Percentiles rank a stretch among this genome's conserved stretches.
These are phyloP conservation scores for Yamadazyma siamensis DNA, from an alignment of 1,139 yeast genomes.

Conservation along the genomic window DNA sequence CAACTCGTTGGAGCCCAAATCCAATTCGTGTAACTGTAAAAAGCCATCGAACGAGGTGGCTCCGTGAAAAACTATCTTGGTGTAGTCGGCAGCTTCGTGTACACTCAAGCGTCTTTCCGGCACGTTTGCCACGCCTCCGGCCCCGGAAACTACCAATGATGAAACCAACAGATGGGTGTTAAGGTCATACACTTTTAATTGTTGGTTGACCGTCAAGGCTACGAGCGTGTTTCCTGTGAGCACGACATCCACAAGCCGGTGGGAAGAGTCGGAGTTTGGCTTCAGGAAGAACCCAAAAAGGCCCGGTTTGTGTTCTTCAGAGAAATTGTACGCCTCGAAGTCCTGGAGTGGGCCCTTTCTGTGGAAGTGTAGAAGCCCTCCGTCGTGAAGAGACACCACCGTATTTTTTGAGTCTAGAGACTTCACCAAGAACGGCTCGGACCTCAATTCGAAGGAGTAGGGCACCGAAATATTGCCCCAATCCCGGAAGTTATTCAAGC, in stretches of 20 bases:
- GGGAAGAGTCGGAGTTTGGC: conserved; percentile 11
- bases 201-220: conserved; percentile 45
- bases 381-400: conserved; percentile 65
- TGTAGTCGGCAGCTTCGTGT: too few relatives aligned
- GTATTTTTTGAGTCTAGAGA: conserved; percentile 41
- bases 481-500: conserved; percentile 27
- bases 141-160: too few relatives aligned
- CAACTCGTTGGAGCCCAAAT: too few relatives aligned
- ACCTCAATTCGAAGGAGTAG: conserved; percentile 67
- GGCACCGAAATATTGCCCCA: conserved; percentile 73
- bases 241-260: conserved; percentile 31
- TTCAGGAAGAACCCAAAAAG: not conserved
- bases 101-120: too few relatives aligned
- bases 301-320: conserved; percentile 24
- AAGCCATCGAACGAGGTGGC: too few relatives aligned
- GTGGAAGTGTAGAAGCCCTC: conserved; percentile 57
- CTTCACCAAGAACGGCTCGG: conserved; percentile 52
- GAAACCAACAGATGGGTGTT: conserved; percentile 21
- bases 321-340: conserved; percentile 51
- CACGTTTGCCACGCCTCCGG: too few relatives aligned
- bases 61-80: too few relatives aligned
- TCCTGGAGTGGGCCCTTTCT: conserved; percentile 35
- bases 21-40: too few relatives aligned
- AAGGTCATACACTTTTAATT: conserved; percentile 57
- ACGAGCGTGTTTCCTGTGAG: conserved; percentile 14